A percentile compares a stretch with the other conserved stretches of the same genome.
These are phyloP conservation scores for Lyophyllum decastes DNA, from an alignment of 768 basidiomycete species.

Conservation along the genomic window DNA sequence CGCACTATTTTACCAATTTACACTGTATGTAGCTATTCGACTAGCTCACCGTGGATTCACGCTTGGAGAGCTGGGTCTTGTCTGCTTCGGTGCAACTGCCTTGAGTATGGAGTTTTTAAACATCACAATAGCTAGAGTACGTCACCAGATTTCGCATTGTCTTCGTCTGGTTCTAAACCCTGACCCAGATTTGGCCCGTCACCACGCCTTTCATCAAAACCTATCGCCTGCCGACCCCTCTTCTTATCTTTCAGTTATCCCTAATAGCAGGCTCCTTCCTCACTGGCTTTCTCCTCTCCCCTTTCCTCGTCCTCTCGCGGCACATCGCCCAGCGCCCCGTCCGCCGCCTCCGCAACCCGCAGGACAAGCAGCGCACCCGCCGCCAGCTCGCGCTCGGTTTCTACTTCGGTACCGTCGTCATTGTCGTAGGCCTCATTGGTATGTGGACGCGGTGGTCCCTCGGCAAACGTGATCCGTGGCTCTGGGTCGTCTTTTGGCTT, in stretches of 20 bases:
- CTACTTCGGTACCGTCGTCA: constrained; percentile 72
- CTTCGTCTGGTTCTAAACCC: background rate
- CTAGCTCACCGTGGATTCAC: constrained; percentile 95
- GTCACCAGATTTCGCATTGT: constrained; percentile 23
- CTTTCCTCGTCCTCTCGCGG: constrained; percentile 87
- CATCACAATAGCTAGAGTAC: constrained; percentile 78
- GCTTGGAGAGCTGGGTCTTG: constrained; percentile 88
- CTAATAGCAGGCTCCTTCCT: constrained; percentile 90
- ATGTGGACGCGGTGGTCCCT: constrained; percentile 92
- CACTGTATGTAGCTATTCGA: constrained; percentile 85
- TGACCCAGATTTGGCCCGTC: constrained; percentile 69
- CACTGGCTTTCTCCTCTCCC: constrained; percentile 93
- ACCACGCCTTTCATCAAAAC: constrained; percentile 87
- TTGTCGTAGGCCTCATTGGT: constrained; percentile 83
- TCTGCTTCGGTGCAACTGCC: constrained; percentile 86
- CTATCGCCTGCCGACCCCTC: constrained; percentile 88
- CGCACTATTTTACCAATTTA: constrained; percentile 87
- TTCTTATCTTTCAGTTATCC: constrained; percentile 89
- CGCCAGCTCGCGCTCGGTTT: constrained; percentile 85
- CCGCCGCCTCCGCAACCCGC: constrained; percentile 78
- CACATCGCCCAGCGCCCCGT: constrained; percentile 88
- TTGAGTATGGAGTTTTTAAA: constrained; percentile 86
- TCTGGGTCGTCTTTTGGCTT: constrained; percentile 81
- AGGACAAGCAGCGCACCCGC: constrained; percentile 81
- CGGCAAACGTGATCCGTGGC: constrained; percentile 80